A percentile compares a stretch with the other conserved stretches of the same genome.
Evolutionary conservation across 2,329 filamentous ascomycete genomes (phyloP).

Genomic region (Pestalotiopsis sp.): DNA sequence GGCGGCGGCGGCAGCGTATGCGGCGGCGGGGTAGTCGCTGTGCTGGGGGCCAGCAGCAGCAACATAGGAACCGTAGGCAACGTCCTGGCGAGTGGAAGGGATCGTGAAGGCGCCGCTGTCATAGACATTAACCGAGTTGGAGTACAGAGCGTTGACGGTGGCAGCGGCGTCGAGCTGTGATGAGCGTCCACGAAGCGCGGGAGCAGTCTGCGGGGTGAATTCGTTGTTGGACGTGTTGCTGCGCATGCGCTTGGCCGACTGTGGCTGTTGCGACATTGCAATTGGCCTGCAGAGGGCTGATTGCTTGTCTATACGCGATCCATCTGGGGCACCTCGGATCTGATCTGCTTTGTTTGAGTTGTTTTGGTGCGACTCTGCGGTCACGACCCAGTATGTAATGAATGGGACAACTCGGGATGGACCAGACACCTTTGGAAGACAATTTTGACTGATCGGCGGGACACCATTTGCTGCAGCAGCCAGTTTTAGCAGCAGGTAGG

Average conservation of each 20-base stretch:
- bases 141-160: background rate
- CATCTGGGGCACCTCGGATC: slow-evolving; percentile 7
- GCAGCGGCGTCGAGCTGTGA: slow-evolving; percentile 11
- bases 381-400: background rate
- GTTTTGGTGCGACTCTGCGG: background rate
- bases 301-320: slow-evolving; percentile 8
- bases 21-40: slow-evolving; percentile 21
- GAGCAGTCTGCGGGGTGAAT: slow-evolving; percentile 34
- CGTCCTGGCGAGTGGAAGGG: slow-evolving; percentile 11
- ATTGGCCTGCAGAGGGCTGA: slow-evolving; percentile 13
- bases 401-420: background rate
- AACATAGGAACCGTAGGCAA: slow-evolving; percentile 16
- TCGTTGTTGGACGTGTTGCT: slow-evolving; percentile 23
- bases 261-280: slow-evolving; percentile 18
- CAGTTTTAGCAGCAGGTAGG: no score
- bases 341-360: background rate
- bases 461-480: background rate
- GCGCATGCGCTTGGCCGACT: slow-evolving; percentile 20
- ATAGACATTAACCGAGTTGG: slow-evolving; percentile 1
- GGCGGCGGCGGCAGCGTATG: slow-evolving; percentile 8
- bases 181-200: slow-evolving; percentile 26
- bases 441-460: slow-evolving; percentile 15
- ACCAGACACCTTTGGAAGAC: background rate
- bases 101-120: slow-evolving; percentile 11
- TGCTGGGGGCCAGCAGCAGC: slow-evolving; percentile 22